A percentile compares a stretch with the other conserved stretches of the same genome.
These are phyloP conservation scores for Lyophyllum atratum DNA, from an alignment of 768 basidiomycete genomes.

Conservation along the genomic window DNA sequence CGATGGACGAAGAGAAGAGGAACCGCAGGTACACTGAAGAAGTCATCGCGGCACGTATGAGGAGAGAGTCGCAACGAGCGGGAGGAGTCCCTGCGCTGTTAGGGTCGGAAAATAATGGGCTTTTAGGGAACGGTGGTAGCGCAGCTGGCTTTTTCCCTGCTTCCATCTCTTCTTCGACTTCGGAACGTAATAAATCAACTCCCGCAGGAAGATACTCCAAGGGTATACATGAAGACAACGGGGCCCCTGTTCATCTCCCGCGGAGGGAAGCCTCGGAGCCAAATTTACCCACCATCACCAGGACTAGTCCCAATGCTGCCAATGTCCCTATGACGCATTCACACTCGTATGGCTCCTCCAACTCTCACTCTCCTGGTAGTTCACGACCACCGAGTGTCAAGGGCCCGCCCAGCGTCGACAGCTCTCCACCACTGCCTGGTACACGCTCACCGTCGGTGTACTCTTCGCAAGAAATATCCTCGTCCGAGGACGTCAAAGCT, in stretches of 20 bases:
- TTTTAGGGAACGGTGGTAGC: slow-evolving; percentile 19
- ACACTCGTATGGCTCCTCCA: slow-evolving; percentile 8
- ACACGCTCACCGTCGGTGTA: slow-evolving; percentile 58
- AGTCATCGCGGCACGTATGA: slow-evolving; percentile 57
- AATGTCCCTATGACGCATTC: slow-evolving; percentile 36
- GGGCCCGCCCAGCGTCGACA: slow-evolving; percentile 32
- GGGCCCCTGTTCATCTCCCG: slow-evolving; percentile 26
- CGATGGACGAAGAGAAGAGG: slow-evolving; percentile 56
- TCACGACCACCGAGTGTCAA: slow-evolving; percentile 50
- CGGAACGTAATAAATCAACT: slow-evolving; percentile 42
- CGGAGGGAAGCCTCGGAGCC: slow-evolving; percentile 51
- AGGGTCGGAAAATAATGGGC: slow-evolving; percentile 23
- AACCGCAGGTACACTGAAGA: slow-evolving; percentile 56
- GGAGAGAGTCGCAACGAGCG: slow-evolving; percentile 60
- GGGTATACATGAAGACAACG: slow-evolving; percentile 31
- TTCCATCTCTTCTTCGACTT: slow-evolving; percentile 38
- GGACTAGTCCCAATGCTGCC: slow-evolving; percentile 22
- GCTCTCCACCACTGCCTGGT: slow-evolving; percentile 26
- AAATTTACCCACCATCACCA: slow-evolving; percentile 31
- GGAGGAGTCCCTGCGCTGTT: slow-evolving; percentile 37
- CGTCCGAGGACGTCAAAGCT: slow-evolving; percentile 56
- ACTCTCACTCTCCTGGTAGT: slow-evolving; percentile 43
- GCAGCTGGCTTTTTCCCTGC: slow-evolving; percentile 35
- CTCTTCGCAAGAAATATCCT: slow-evolving; percentile 48
- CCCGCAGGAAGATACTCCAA: slow-evolving; percentile 41